Base-by-base conservation (phyloP, 805 yeast genomes). In the Debaryomyces prosopidis region DNA sequence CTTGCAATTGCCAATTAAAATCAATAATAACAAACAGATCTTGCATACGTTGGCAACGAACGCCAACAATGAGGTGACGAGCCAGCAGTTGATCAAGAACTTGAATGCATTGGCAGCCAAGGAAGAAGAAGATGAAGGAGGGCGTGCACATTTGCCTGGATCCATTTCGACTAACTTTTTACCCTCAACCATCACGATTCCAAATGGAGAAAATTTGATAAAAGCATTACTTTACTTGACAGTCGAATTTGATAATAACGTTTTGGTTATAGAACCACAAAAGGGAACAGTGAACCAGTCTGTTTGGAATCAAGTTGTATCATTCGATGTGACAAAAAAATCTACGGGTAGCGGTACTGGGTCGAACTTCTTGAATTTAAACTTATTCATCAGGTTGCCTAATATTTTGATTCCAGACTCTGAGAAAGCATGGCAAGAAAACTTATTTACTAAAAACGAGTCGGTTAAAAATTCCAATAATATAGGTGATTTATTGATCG, bases 161-260 rank as follows among this genome's bases (percentile, higher is more conserved):
- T 55, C 52, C 50, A 62, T 46, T 59, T 76, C 66, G 5, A 51
- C 74, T 31, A 53, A 64, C 39, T 50, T 62, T 36, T 70, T 84
- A 37, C 84, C 89, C 35, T 75, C 85, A 12, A 70, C 77, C 36
- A 71, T 81, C 37, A 68, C 80, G 39, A 69, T 80, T 36, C 84
- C 87, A 12, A 77, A 78, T 26, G 82, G 53, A 14, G 71, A 69
- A 37, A 73, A 74, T 42, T 68, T 77, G 30, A 76, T 80, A 50
- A 82, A 81, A 53, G 80, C 94, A 14, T 76, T 96, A 48, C 77
- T 94, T 32, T 89, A 88, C 65, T 78, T 91, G 58, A 89, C 96
- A 1, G 76, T 94, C 37, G 99, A 94, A 66, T 92, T 90, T 62
- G 99, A 94, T 68, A 94, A 94, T 66, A 89, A 92, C 41, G 94